These are phyloP conservation scores for Pachyrhizus erosus DNA, from an alignment of 306 rosid genomes.

Conservation along the genomic window DNA sequence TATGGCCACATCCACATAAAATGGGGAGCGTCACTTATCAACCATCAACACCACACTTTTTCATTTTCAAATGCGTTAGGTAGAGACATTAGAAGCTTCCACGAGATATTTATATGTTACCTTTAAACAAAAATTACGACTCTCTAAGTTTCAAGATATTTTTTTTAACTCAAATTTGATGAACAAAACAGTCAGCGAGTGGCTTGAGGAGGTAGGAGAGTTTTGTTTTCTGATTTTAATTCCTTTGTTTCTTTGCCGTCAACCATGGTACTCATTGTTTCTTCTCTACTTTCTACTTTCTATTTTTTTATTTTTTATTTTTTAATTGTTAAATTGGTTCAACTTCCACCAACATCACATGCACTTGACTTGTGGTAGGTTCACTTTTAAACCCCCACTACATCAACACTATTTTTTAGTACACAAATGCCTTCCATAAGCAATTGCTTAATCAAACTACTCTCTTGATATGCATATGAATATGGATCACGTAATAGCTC, in stretches of 20 bases:
- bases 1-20: neutral
- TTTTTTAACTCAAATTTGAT: neutral
- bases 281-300: neutral
- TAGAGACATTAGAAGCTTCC: conserved; percentile 46
- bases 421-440: neutral
- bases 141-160: conserved; percentile 6
- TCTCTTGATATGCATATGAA: neutral
- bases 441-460: neutral
- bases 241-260: conserved; percentile 11
- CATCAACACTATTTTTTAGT: neutral
- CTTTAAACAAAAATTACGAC: neutral
- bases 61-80: conserved; percentile 47
- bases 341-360: conserved; percentile 38
- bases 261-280: neutral
- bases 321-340: conserved; percentile 3
- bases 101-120: conserved; percentile 15
- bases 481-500: neutral
- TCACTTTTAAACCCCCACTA: neutral
- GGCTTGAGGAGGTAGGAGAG: neutral
- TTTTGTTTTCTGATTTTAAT: conserved; percentile 19
- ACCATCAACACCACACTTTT: conserved; percentile 8
- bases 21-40: conserved; percentile 27
- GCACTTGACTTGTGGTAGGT: conserved; percentile 29
- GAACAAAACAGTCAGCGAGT: neutral
- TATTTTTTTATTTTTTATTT: too few species aligned